Evolutionary conservation across 2,329 filamentous ascomycete species (phyloP).

Genomic region (Aphanoascus verrucosus): DNA sequence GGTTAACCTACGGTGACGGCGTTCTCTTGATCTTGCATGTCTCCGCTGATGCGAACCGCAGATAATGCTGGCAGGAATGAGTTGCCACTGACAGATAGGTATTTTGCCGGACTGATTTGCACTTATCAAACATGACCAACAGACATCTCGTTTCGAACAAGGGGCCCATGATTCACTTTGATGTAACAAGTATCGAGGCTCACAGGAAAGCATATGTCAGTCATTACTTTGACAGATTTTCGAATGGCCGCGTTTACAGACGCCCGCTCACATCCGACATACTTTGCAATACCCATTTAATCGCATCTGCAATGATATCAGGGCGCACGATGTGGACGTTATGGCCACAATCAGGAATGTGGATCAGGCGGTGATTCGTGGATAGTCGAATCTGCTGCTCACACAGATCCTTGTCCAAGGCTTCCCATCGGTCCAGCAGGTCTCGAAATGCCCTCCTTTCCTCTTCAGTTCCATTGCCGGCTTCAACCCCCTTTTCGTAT

Average conservation of each 20-base stretch:
- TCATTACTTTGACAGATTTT: too few species aligned
- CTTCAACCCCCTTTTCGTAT: conserved; percentile 25
- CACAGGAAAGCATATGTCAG: too few species aligned
- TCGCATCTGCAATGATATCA: conserved; percentile 29
- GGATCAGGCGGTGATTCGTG: conserved; percentile 21
- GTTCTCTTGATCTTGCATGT: too few species aligned
- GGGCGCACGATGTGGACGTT: conserved; percentile 30
- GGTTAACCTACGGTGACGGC: too few species aligned
- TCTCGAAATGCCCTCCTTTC: conserved; percentile 23
- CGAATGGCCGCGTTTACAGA: not conserved
- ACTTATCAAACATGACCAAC: too few species aligned
- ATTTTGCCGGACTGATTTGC: too few species aligned
- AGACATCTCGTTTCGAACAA: too few species aligned
- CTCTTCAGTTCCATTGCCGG: conserved; percentile 26
- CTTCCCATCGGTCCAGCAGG: conserved; percentile 25
- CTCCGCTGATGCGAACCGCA: too few species aligned
- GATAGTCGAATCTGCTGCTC: conserved; percentile 28
- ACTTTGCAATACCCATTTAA: conserved; percentile 25
- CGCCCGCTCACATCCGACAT: not conserved
- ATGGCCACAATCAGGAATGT: conserved; percentile 30
- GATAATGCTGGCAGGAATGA: too few species aligned
- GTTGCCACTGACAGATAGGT: too few species aligned
- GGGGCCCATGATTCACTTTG: too few species aligned
- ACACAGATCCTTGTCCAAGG: conserved; percentile 22
- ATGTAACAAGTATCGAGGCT: too few species aligned